Conservation (phyloP, 192 early-diverging fungal species). For the Coemansia sp. region DNA sequence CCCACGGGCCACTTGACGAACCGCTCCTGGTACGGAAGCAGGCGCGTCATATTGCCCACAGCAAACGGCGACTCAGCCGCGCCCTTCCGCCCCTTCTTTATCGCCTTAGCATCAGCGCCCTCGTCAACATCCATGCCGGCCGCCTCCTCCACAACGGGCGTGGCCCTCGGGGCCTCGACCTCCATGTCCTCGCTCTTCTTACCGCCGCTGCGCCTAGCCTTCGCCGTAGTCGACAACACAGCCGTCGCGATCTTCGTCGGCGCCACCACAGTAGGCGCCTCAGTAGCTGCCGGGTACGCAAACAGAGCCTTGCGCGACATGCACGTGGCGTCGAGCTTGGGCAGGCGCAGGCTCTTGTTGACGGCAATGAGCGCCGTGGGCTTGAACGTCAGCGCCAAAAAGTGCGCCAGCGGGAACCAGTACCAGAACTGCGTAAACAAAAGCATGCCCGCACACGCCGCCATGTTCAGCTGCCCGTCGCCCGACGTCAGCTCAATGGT, state of each 20-base stretch:
- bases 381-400: constrained; percentile 90
- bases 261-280: constrained; percentile 60
- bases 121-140: constrained; percentile 46
- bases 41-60: constrained; percentile 83
- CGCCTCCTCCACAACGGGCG: constrained; percentile 11
- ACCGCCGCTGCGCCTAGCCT: constrained; percentile 76
- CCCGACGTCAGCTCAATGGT: constrained; percentile 87
- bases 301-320: constrained; percentile 86
- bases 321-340: constrained; percentile 84
- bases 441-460: constrained; percentile 98
- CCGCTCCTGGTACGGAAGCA: constrained; percentile 86
- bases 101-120: constrained; percentile 13
- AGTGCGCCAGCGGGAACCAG: constrained; percentile 98
- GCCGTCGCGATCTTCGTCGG: constrained; percentile 80
- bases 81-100: constrained; percentile 56
- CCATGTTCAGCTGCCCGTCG: constrained; percentile 89
- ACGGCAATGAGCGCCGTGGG: constrained; percentile 96
- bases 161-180: constrained; percentile 23
- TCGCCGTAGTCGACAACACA: constrained; percentile 94
- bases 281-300: constrained; percentile 88
- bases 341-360: constrained; percentile 82
- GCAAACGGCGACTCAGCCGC: constrained; percentile 74
- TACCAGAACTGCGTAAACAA: constrained; percentile 99
- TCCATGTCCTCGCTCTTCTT: constrained; percentile 66
- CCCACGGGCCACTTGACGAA: constrained; percentile 83